phyloP scores from a whole-genome alignment of 768 basidiomycete species.

The Hygrocybe coccinea region DNA sequence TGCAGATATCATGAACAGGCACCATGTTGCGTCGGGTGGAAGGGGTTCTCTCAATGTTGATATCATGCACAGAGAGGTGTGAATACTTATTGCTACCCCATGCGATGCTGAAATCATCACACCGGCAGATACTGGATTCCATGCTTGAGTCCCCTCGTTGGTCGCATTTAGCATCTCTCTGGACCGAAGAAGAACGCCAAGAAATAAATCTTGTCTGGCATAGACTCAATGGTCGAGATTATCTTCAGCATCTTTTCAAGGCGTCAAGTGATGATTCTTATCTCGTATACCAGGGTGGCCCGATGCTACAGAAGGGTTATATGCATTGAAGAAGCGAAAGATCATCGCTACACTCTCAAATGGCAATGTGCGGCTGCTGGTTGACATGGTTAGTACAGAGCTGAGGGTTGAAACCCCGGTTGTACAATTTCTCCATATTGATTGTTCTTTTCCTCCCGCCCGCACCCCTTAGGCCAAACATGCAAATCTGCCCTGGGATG shows the following conservation, averaged over 20 bases:
- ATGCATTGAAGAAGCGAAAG: constrained; percentile 44
- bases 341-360: constrained; percentile 58
- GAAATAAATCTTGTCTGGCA: constrained; percentile 57
- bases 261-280: not conserved
- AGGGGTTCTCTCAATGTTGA: constrained; percentile 51
- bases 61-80: constrained; percentile 50
- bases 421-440: not conserved
- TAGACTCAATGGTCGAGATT: constrained; percentile 46
- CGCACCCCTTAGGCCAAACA: constrained; percentile 47
- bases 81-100: not conserved
- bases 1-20: not conserved
- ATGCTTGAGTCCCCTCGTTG: constrained; percentile 50
- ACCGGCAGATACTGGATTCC: constrained; percentile 48
- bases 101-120: not conserved
- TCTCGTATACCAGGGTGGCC: constrained; percentile 45
- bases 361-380: constrained; percentile 55
- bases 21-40: constrained; percentile 39
- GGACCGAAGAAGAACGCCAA: constrained; percentile 41
- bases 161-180: constrained; percentile 41
- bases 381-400: constrained; percentile 48
- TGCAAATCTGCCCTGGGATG: constrained; percentile 60
- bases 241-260: not conserved
- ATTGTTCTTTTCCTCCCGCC: too few relatives aligned
- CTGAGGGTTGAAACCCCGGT: not conserved
- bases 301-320: constrained; percentile 47